phyloP scores from a whole-genome alignment of 176 grass and related monocot genomes.

The Musa troglodytarum region DNA sequence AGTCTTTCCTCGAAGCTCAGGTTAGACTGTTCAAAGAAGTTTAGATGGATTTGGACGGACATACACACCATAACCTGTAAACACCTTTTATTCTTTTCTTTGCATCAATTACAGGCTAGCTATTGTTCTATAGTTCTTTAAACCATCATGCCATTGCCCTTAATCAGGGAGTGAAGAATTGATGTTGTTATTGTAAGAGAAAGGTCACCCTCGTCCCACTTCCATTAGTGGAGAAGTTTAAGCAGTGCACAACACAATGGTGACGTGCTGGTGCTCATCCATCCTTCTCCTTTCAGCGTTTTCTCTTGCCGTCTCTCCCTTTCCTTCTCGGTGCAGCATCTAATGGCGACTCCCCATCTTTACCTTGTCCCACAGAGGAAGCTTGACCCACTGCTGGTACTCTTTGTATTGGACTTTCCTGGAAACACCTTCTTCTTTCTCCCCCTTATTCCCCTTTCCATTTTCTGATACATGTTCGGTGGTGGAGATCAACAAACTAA shows the following conservation, averaged over 20 bases:
- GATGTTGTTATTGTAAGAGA: background rate
- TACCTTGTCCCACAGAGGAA: background rate
- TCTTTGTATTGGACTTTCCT: background rate
- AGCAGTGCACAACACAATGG: background rate
- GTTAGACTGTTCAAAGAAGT: no score
- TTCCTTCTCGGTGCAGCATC: background rate
- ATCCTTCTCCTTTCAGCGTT: background rate
- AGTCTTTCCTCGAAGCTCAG: no score
- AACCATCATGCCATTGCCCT: background rate
- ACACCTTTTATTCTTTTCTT: no score
- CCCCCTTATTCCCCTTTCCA: constrained; percentile 1
- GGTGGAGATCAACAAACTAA: background rate
- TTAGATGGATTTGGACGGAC: no score
- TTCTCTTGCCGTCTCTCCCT: background rate
- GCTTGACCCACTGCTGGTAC: background rate
- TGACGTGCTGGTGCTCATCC: background rate
- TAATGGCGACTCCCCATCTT: constrained; percentile 6
- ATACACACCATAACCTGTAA: no score
- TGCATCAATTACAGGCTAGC: no score
- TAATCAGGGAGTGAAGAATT: background rate
- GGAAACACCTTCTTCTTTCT: background rate
- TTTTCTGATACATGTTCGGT: background rate
- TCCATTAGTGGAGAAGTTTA: background rate
- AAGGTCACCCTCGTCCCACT: constrained; percentile 2
- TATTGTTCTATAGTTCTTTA: no score